Base-by-base conservation (phyloP, 78 protist genomes). In the Cavenderia fasciculata region DNA sequence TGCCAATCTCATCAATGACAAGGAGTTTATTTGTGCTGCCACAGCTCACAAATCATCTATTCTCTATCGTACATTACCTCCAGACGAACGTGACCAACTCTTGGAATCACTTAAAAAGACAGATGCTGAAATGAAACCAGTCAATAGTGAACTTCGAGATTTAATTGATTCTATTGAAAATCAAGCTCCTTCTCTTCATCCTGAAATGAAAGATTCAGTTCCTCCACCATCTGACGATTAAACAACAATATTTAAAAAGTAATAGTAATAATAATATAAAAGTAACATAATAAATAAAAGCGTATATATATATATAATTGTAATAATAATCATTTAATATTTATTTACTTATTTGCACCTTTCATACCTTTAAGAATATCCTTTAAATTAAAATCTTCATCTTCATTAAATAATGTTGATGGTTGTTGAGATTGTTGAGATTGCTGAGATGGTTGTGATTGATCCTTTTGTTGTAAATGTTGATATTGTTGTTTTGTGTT, bases 11-110 rank as follows among this genome's bases (percentile, higher is more conserved):
- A 68, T 47, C 0, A 41, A 82, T 21, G 74, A 82, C 36, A 65
- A 82, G 44, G 90, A 82, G 46, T 82, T 56, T 70, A 57, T 57
- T 69, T 68, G 78, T 19, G 90, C 90, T 21, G 90, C 90, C 5
- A 68, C 78, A 0, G 90, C 90, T 8, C 78, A 82, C 36, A 82
- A 68, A 44, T 57, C 90, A 68, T 82, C 90, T 0, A 71, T 82
- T 8, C 21, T 56, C n/a, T 82, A 82, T 43, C 76, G 74, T 33
- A 68, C 90, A 5, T 49, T 68, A 2, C 52, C 90, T 21, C 63
- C 72, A 43, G 72, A 65, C 18, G 79, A 82, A 27, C 33, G 78
- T 38, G 70, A 38, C 0, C 38, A 54, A 38, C 71, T 82, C 0
- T 43, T 68, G 36, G 31, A 82, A n/a, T 56, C 72, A 18, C 56